Evolutionary conservation across 2,329 filamentous ascomycete genomes (phyloP).

Genomic region (Alternaria angustiovoidea): DNA sequence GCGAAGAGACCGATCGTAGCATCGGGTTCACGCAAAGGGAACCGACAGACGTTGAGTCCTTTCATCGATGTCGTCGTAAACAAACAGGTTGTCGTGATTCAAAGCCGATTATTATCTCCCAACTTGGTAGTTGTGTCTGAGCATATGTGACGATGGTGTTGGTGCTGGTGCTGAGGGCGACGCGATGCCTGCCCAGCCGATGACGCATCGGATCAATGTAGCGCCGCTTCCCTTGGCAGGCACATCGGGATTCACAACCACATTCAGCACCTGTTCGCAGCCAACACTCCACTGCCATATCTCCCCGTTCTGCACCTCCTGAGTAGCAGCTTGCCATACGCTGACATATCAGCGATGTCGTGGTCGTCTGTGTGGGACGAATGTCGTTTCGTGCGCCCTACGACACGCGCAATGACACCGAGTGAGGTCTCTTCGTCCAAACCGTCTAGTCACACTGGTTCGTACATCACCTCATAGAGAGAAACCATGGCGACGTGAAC

Average conservation of each 20-base stretch:
- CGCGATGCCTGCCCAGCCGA: not conserved
- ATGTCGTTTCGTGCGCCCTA: too few relatives aligned
- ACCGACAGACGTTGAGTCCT: not conserved
- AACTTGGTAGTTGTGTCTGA: not conserved
- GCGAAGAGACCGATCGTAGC: too few relatives aligned
- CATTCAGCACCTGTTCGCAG: not conserved
- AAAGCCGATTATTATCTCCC: not conserved
- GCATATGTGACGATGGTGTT: not conserved
- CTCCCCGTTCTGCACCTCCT: too few relatives aligned
- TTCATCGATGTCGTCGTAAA: not conserved
- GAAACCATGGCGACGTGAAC: too few relatives aligned
- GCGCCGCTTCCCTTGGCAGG: not conserved
- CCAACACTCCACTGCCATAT: not conserved
- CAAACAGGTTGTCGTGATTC: rapidly evolving
- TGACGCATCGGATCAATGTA: not conserved
- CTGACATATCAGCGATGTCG: too few relatives aligned
- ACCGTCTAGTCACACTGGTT: too few relatives aligned
- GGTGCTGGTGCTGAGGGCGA: not conserved
- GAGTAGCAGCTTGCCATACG: too few relatives aligned
- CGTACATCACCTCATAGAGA: too few relatives aligned
- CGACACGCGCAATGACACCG: too few relatives aligned
- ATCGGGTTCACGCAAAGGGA: not conserved
- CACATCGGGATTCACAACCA: not conserved
- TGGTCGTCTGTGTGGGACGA: too few relatives aligned
- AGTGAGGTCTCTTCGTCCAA: too few relatives aligned